These are phyloP conservation scores for Funneliformis geosporum DNA, from an alignment of 192 early-diverging fungal species.

Conservation along the genomic window DNA sequence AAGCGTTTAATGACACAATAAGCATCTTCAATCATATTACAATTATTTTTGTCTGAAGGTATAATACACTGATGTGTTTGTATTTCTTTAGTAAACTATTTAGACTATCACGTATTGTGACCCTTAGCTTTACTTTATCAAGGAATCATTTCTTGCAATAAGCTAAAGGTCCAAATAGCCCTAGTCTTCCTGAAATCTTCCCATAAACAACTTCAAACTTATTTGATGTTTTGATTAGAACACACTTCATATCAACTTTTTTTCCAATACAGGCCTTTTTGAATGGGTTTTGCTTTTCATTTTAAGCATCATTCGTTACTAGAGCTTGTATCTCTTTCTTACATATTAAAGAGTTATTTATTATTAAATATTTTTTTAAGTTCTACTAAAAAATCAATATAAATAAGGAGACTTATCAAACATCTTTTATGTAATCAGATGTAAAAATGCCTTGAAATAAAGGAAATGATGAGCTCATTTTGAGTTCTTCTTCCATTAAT, in stretches of 20 bases:
- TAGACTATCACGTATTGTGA: not conserved
- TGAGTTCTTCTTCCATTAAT: not conserved
- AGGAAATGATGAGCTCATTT: not conserved
- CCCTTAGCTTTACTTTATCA: conserved; percentile 9
- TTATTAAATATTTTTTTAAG: not conserved
- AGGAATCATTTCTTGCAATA: not conserved
- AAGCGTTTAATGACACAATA: no score
- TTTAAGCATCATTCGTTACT: not conserved
- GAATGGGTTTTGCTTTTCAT: not conserved
- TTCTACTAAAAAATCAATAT: not conserved
- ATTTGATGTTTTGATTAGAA: not conserved
- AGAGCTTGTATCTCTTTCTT: not conserved
- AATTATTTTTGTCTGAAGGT: no score
- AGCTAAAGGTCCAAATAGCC: not conserved
- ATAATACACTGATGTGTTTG: no score
- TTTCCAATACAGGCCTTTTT: not conserved
- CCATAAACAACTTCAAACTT: not conserved
- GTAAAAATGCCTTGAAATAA: not conserved
- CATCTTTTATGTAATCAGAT: not conserved
- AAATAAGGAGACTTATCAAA: not conserved
- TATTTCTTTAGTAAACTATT: conserved; percentile 8
- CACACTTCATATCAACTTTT: not conserved
- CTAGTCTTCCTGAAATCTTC: not conserved
- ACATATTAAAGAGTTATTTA: not conserved
- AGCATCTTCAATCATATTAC: no score